Percentiles rank a stretch among this genome's conserved stretches.
Evolutionary conservation across 208 protist species (phyloP).

Genomic region (Leishmania guyanensis): DNA sequence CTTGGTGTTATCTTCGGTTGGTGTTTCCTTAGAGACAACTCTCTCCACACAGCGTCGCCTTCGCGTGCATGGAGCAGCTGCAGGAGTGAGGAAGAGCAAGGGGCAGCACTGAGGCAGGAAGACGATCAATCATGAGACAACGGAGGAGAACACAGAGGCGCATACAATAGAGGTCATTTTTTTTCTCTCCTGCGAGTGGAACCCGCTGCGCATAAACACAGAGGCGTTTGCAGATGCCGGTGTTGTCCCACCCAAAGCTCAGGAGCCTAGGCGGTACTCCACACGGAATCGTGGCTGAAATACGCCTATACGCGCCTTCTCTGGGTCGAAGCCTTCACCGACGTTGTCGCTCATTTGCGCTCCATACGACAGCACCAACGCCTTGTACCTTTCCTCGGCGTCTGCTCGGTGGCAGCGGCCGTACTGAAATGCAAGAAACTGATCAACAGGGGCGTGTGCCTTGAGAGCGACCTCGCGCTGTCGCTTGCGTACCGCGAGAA

Average conservation of each 20-base stretch:
- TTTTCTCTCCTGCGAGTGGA: neutral
- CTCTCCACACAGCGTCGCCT: neutral
- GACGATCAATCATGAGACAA: neutral
- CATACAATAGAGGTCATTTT: neutral
- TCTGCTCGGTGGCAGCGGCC: conserved; percentile 49
- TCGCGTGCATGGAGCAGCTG: neutral
- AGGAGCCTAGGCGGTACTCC: conserved; percentile 2
- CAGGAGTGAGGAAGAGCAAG: neutral
- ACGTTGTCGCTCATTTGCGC: conserved; percentile 24
- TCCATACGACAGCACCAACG: conserved; percentile 50
- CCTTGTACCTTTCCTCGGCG: conserved; percentile 51
- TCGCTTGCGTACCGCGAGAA: conserved; percentile 38
- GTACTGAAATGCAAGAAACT: conserved; percentile 59
- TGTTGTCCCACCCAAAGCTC: neutral
- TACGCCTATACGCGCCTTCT: neutral
- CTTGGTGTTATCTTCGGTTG: neutral
- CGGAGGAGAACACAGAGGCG: neutral
- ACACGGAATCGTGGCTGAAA: conserved; percentile 21
- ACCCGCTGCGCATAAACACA: neutral
- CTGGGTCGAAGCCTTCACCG: conserved; percentile 9
- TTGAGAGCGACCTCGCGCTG: conserved; percentile 53
- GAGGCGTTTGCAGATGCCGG: neutral
- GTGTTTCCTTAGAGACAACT: neutral
- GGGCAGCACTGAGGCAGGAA: neutral
- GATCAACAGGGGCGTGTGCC: conserved; percentile 50